Evolutionary conservation across 495 filamentous ascomycete genomes (phyloP).

Genomic region (Rhizodiscina lignyota): DNA sequence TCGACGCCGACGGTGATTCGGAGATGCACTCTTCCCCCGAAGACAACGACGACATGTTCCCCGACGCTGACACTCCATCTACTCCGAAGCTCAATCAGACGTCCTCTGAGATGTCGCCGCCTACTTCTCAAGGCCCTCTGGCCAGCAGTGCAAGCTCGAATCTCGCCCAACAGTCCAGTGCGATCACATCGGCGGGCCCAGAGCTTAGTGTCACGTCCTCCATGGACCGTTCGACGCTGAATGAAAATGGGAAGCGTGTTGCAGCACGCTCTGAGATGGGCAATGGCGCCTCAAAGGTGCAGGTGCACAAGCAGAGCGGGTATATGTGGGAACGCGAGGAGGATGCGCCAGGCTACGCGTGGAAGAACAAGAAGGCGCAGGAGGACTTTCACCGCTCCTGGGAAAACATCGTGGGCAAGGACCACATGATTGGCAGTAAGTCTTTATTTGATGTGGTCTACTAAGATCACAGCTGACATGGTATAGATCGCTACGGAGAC

Average conservation of each 20-base stretch:
- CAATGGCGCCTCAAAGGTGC: not conserved
- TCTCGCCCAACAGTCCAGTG: conserved; percentile 25
- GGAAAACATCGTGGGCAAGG: conserved; percentile 19
- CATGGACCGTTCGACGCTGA: conserved; percentile 8
- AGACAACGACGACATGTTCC: conserved; percentile 23
- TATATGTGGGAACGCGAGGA: conserved; percentile 24
- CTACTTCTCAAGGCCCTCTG: not conserved
- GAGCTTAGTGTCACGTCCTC: no score
- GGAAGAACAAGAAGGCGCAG: conserved; percentile 31
- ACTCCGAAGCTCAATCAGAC: not conserved
- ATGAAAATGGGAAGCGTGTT: conserved; percentile 19
- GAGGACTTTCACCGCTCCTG: conserved; percentile 19
- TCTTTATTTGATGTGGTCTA: no score
- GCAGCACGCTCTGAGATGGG: not conserved
- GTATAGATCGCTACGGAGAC: no score
- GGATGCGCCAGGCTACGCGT: conserved; percentile 29
- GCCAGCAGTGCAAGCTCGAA: conserved; percentile 27
- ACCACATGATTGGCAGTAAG: conserved; percentile 18
- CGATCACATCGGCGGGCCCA: not conserved
- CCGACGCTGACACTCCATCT: conserved; percentile 12
- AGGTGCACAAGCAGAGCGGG: conserved; percentile 15
- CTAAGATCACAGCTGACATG: no score
- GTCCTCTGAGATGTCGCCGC: not conserved
- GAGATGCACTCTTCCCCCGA: conserved; percentile 37
- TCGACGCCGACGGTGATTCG: conserved; percentile 37